Base-by-base conservation (phyloP, 495 filamentous ascomycete genomes). In the Aspergillus sclerotioniger region DNA sequence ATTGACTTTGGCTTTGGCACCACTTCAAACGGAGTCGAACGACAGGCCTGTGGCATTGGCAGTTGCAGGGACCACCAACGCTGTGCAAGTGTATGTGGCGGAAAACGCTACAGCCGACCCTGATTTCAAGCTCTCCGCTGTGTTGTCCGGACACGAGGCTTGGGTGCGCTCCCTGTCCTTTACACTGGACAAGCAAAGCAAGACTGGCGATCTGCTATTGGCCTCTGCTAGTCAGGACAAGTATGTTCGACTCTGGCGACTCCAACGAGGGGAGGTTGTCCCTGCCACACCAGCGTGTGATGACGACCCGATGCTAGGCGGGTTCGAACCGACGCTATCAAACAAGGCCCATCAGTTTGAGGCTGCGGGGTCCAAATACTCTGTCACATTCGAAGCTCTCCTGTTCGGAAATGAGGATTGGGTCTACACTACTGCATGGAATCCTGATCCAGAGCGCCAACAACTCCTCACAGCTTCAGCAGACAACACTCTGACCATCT, bases 171-270 rank as follows among this genome's bases (percentile, higher is more conserved):
- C 90, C 20, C 77, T 98, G 9, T 84, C 87, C 32, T 94, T 98
- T 59, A 82, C 84, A 13, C 67, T 67, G 60, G 90, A 95, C 63
- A 83, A 71, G 39, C 66, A 70, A n/a, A 71, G 70, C 17, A 68
- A 72, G 10, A 71, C 68, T 3, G 81, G 80, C 44, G 91, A 96
- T 70, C 67, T 98, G 15, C 71, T 98, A 48, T 78, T 99, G 12
- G 91, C 95, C 2, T 97, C 93, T 21, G 92, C 92, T 7, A 96
- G 92, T 67, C 94, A 99, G 72, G 94, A 99, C 64, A 97, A 93
- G 71, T 99, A 97, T 64, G 88, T 98, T 68, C 87, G 94, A 41
- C 79, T 99, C 20, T 99, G 94, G 95, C 84, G 92, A 48, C 68
- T 98, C 20, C 90, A 87, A 53, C 80, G 83, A 51, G 90, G 88